Conservation (phyloP, 2,329 filamentous ascomycete genomes). For the Ceratocystis lukuohia region DNA sequence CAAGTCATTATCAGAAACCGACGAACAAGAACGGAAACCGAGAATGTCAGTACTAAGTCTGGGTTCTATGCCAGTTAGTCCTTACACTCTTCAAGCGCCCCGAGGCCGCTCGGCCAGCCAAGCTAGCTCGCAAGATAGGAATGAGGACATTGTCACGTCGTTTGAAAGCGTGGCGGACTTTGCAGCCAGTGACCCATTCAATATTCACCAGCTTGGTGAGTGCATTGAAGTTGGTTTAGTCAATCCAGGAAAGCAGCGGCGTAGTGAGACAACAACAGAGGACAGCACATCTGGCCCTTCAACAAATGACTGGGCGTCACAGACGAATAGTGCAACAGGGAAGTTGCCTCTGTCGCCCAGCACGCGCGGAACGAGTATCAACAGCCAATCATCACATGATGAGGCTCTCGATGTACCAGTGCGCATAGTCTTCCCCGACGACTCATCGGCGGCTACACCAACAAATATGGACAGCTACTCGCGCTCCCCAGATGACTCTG, state of each 20-base stretch:
- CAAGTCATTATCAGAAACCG: not conserved
- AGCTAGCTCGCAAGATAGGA: not conserved
- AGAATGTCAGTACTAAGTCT: not conserved
- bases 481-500: conserved; percentile 15
- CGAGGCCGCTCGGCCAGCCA: not conserved
- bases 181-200: conserved; percentile 38
- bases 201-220: conserved; percentile 22
- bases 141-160: conserved; percentile 28
- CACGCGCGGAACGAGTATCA: conserved; percentile 52
- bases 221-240: conserved; percentile 11
- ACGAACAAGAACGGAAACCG: not conserved
- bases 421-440: conserved; percentile 14
- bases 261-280: conserved; percentile 50
- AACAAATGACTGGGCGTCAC: conserved; percentile 47
- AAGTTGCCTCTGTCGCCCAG: conserved; percentile 53
- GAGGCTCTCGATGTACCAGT: conserved; percentile 24
- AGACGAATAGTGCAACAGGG: conserved; percentile 49
- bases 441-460: conserved; percentile 10
- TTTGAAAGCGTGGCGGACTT: conserved; percentile 38
- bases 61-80: conserved; percentile 12
- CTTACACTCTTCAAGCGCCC: not conserved
- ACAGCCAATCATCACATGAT: conserved; percentile 46
- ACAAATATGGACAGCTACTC: conserved; percentile 14
- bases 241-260: conserved; percentile 37
- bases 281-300: conserved; percentile 38